Evolutionary conservation across 148 eudicot species (phyloP).

Genomic region (Amaranthus palmeri): DNA sequence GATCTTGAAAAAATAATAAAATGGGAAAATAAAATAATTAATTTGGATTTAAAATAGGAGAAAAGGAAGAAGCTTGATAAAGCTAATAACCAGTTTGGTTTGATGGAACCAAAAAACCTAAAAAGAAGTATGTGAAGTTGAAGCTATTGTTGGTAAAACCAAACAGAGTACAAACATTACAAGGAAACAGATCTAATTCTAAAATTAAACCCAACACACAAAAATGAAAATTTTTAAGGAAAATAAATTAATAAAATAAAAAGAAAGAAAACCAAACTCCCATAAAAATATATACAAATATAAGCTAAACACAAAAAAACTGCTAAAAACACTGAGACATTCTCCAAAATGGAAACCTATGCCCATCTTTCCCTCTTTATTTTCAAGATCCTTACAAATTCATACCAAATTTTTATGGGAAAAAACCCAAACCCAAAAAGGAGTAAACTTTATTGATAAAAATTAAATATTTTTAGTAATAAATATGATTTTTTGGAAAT

Average conservation of each 20-base stretch:
- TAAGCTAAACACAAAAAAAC: slow-evolving; percentile 19
- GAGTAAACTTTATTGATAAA: not conserved
- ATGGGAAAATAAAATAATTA: not conserved
- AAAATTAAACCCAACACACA: slow-evolving; percentile 3
- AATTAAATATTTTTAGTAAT: not conserved
- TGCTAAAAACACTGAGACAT: slow-evolving; percentile 55
- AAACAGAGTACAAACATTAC: slow-evolving; percentile 7
- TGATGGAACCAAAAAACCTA: slow-evolving; percentile 2
- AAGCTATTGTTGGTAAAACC: slow-evolving; percentile 21
- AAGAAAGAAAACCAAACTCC: slow-evolving; percentile 18
- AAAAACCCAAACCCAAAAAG: not conserved
- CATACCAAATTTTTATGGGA: not conserved
- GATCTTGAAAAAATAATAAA: not conserved
- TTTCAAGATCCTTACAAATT: slow-evolving; percentile 1
- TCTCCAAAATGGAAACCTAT: slow-evolving; percentile 52
- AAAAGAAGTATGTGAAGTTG: not conserved
- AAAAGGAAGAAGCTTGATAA: not conserved
- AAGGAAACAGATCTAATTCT: not conserved
- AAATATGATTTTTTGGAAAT: not conserved
- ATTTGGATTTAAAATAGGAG: not conserved
- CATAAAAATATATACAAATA: not conserved
- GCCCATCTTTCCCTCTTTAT: slow-evolving; percentile 8
- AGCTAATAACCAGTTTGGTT: slow-evolving; percentile 18
- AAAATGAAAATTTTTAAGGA: not conserved
- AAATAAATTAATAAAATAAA: slow-evolving; percentile 6